phyloP scores from a whole-genome alignment of 2,329 filamentous ascomycete species.

The Colletotrichum sojae region DNA sequence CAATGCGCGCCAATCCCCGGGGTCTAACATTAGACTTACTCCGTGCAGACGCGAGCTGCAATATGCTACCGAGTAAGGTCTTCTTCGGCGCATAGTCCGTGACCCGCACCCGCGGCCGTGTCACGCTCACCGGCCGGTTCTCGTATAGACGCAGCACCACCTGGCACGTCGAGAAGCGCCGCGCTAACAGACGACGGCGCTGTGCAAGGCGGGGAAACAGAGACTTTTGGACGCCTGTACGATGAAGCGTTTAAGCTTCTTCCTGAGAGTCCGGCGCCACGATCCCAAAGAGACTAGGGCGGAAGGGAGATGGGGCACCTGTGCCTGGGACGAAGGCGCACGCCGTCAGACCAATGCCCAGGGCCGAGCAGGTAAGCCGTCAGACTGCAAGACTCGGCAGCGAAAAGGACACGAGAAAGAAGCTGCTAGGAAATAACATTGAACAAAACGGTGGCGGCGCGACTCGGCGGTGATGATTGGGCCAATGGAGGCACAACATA shows the following conservation, averaged over 20 bases:
- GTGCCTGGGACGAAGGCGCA: constrained; percentile 6
- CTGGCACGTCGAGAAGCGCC: constrained; percentile 17
- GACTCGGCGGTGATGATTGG: neutral
- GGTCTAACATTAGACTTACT: constrained; percentile 24
- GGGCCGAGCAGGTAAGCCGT: constrained; percentile 4
- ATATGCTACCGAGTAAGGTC: neutral
- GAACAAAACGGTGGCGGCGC: neutral
- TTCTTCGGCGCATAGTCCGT: neutral
- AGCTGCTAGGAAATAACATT: neutral
- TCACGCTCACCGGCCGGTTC: constrained; percentile 1
- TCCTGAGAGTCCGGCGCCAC: constrained; percentile 20
- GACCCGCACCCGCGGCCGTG: constrained; percentile 4
- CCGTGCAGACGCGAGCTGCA: neutral
- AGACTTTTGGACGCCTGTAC: no score
- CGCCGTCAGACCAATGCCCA: neutral
- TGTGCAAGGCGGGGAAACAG: no score
- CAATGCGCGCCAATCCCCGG: constrained; percentile 19
- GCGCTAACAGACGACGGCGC: constrained; percentile 16
- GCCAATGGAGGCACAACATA: neutral
- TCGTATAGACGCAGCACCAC: constrained; percentile 26
- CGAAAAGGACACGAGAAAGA: neutral
- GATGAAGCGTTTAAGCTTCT: constrained; percentile 36
- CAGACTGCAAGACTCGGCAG: neutral
- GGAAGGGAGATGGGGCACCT: neutral
- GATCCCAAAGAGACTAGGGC: neutral